A percentile compares a stretch with the other conserved stretches of the same genome.
Conservation (phyloP, 129 eudicot species). For the Rutidosis leptorrhynchoides region DNA sequence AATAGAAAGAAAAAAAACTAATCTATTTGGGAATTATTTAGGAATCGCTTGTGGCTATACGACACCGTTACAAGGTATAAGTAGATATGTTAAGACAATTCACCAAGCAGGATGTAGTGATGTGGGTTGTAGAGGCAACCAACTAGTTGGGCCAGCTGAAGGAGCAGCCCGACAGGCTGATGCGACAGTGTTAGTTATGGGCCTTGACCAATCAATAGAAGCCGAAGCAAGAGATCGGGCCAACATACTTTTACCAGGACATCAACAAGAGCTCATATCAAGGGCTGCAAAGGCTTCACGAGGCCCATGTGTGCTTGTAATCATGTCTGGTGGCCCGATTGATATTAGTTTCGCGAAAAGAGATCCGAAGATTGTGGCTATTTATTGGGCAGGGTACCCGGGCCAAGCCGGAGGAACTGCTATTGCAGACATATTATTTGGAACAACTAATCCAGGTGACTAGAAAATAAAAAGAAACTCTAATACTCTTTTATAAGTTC, state of each 20-base stretch:
- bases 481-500: neutral
- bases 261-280: slow-evolving; percentile 77
- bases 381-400: slow-evolving; percentile 92
- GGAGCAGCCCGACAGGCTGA: slow-evolving; percentile 74
- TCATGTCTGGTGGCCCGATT: slow-evolving; percentile 88
- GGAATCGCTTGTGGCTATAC: slow-evolving; percentile 86
- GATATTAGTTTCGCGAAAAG: slow-evolving; percentile 70
- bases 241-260: slow-evolving; percentile 71
- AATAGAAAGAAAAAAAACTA: neutral
- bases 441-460: slow-evolving; percentile 78
- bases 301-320: slow-evolving; percentile 71
- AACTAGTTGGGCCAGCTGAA: slow-evolving; percentile 68
- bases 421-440: slow-evolving; percentile 75
- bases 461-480: slow-evolving; percentile 2
- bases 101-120: slow-evolving; percentile 68
- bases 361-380: slow-evolving; percentile 61
- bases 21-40: slow-evolving; percentile 16
- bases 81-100: slow-evolving; percentile 75
- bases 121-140: slow-evolving; percentile 54
- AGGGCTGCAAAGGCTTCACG: slow-evolving; percentile 70
- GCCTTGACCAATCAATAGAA: slow-evolving; percentile 82
- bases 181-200: slow-evolving; percentile 87
- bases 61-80: slow-evolving; percentile 76
- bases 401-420: slow-evolving; percentile 96
- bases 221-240: slow-evolving; percentile 68